These are phyloP conservation scores for Rhodotorula toruloides DNA, from an alignment of 768 basidiomycete species.

Conservation along the genomic window DNA sequence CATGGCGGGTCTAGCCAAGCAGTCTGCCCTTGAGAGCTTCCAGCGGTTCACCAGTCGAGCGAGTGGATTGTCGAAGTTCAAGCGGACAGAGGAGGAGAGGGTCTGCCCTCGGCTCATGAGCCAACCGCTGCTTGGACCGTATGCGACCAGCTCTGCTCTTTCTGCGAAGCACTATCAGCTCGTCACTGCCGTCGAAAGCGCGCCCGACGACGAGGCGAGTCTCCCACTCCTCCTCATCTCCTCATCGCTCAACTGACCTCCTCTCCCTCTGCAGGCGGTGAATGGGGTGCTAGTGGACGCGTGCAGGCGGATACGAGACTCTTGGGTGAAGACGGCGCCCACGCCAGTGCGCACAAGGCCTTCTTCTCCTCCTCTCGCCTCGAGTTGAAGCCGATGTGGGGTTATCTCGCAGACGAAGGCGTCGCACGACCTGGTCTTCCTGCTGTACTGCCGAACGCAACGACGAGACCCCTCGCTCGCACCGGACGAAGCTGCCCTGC, in stretches of 20 bases:
- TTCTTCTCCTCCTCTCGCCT: background rate
- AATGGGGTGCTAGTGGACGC: background rate
- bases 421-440: conserved; percentile 12
- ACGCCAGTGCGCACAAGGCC: background rate
- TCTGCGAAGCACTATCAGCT: conserved; percentile 26
- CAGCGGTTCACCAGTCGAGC: too few relatives aligned
- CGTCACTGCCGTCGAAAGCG: conserved; percentile 6
- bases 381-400: background rate
- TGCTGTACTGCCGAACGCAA: conserved; percentile 21
- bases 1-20: too few relatives aligned
- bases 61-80: too few relatives aligned
- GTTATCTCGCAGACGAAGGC: background rate
- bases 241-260: background rate
- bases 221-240: background rate
- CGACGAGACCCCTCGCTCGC: background rate
- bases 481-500: background rate
- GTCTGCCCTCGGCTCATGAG: background rate
- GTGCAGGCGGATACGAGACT: too few relatives aligned
- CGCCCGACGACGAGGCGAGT: background rate
- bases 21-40: too few relatives aligned
- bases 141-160: conserved; percentile 5
- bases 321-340: background rate
- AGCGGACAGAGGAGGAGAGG: too few relatives aligned
- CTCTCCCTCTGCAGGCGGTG: background rate
- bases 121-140: background rate